Percentiles rank a stretch among this genome's conserved stretches.
These are phyloP conservation scores for Rosa multiflora DNA, from an alignment of 306 rosid species.

Conservation along the genomic window DNA sequence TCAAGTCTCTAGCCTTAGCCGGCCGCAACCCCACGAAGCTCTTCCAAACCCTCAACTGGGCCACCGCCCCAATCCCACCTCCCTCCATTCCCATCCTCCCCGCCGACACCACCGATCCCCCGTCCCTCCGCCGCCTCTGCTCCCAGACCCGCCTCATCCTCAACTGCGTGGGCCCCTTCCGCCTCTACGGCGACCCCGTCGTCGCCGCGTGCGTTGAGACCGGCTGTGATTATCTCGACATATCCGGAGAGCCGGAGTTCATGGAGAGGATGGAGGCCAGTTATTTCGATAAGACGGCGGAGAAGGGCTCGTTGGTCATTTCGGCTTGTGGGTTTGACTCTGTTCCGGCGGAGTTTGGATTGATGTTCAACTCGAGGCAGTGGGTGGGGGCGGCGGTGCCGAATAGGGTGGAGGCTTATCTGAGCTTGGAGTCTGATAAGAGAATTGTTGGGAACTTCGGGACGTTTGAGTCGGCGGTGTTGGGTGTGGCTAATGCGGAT, in stretches of 20 bases:
- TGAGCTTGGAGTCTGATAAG: slow-evolving; percentile 69
- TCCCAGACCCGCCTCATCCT: too few relatives aligned
- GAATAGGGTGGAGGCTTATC: slow-evolving; percentile 56
- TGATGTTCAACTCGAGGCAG: slow-evolving; percentile 69
- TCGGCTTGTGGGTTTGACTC: slow-evolving; percentile 95
- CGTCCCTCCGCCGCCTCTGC: slow-evolving; percentile 57
- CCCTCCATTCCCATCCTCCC: slow-evolving; percentile 51
- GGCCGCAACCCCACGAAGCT: slow-evolving; percentile 61
- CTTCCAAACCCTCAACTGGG: slow-evolving; percentile 66
- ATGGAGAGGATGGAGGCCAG: slow-evolving; percentile 69
- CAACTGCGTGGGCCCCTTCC: slow-evolving; percentile 93
- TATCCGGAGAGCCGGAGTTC: slow-evolving; percentile 88
- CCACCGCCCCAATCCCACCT: slow-evolving; percentile 52
- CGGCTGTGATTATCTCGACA: slow-evolving; percentile 79
- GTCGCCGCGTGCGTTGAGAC: slow-evolving; percentile 65
- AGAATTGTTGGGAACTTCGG: slow-evolving; percentile 72
- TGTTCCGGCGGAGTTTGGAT: slow-evolving; percentile 81
- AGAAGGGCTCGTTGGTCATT: slow-evolving; percentile 61
- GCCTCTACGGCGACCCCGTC: slow-evolving; percentile 70
- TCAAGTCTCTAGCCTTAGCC: slow-evolving; percentile 70
- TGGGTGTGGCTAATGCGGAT: slow-evolving; percentile 61
- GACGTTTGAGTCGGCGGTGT: slow-evolving; percentile 73
- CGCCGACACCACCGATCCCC: slow-evolving; percentile 59
- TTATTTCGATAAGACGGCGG: slow-evolving; percentile 39
- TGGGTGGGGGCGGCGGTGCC: slow-evolving; percentile 55